These are phyloP conservation scores for Piper betle DNA, from an alignment of 164 flowering plant genomes.

Conservation along the genomic window DNA sequence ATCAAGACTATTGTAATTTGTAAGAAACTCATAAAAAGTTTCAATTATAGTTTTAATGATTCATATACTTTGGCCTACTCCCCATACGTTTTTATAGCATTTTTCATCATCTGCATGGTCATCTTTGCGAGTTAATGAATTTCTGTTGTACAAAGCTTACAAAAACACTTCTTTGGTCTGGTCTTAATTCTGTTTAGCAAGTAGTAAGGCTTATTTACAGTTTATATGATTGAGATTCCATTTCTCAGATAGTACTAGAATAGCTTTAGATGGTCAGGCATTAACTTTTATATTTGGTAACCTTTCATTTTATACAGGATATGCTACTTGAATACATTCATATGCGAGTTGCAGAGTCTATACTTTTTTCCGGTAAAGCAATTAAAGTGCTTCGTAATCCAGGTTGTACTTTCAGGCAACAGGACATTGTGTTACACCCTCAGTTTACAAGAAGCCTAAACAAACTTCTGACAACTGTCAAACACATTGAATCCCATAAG, in stretches of 20 bases:
- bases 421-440: constrained; percentile 31
- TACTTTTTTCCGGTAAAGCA: constrained; percentile 96
- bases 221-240: neutral
- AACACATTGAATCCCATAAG: constrained; percentile 31
- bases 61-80: no score
- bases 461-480: constrained; percentile 37
- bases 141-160: no score
- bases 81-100: no score
- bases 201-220: no score
- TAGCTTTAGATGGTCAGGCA: neutral
- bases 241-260: neutral
- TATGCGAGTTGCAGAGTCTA: constrained; percentile 87
- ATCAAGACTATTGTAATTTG: no score
- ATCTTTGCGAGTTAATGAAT: no score
- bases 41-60: no score
- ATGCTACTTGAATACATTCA: constrained; percentile 92
- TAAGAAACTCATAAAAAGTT: no score
- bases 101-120: no score
- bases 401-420: constrained; percentile 47
- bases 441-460: constrained; percentile 35
- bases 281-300: neutral
- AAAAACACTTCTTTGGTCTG: no score
- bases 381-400: constrained; percentile 87
- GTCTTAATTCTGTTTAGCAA: no score
- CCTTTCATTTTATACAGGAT: constrained; percentile 40